A percentile compares a stretch with the other conserved stretches of the same genome.
phyloP scores from a whole-genome alignment of 2,329 filamentous ascomycete species.

The Phyllosticta capitalensis region DNA sequence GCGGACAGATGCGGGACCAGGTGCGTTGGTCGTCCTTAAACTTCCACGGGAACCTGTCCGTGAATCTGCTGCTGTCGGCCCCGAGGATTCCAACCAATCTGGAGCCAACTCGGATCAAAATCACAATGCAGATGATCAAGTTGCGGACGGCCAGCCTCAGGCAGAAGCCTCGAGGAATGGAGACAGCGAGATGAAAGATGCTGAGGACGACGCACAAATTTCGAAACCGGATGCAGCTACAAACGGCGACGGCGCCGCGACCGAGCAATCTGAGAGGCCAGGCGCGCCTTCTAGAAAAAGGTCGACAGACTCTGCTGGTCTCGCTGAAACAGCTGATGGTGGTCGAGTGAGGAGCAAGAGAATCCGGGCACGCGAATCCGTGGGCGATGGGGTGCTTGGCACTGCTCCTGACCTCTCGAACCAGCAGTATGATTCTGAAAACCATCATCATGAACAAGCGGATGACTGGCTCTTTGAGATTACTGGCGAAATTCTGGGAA shows the following conservation, averaged over 20 bases:
- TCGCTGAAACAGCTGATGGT: constrained; percentile 48
- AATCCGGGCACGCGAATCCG: constrained; percentile 49
- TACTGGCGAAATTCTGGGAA: constrained; percentile 42
- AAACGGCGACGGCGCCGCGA: background rate
- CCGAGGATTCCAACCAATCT: constrained; percentile 28
- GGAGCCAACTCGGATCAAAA: constrained; percentile 16
- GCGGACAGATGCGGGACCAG: constrained; percentile 22
- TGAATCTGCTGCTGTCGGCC: background rate
- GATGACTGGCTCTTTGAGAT: constrained; percentile 50
- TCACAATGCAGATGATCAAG: background rate
- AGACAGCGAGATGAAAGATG: constrained; percentile 20
- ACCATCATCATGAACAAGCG: constrained; percentile 44
- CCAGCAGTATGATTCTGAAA: constrained; percentile 43
- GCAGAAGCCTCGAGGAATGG: background rate
- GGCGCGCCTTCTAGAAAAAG: constrained; percentile 44
- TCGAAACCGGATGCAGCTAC: background rate
- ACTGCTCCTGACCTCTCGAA: constrained; percentile 43
- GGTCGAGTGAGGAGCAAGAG: constrained; percentile 51
- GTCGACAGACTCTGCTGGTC: constrained; percentile 49
- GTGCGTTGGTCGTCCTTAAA: constrained; percentile 32
- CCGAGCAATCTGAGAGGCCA: constrained; percentile 22
- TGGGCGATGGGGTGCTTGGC: constrained; percentile 37
- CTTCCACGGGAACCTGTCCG: constrained; percentile 24
- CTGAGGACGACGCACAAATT: background rate
- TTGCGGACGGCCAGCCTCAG: background rate